Base-by-base conservation (phyloP, 345 rosid genomes). In the Diplotaxis tenuifolia region DNA sequence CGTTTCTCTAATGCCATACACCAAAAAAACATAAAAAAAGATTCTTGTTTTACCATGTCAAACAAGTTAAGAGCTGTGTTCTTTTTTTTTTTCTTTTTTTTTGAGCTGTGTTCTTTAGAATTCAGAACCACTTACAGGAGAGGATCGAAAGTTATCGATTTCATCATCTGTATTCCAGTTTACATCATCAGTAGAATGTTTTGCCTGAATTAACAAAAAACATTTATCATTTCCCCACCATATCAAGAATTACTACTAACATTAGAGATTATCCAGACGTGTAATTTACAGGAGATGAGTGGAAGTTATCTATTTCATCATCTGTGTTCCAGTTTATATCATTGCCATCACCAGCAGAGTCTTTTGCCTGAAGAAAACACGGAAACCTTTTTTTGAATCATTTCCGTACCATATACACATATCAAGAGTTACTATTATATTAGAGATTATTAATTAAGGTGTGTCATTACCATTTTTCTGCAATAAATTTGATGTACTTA, bases 401-500 rank as follows among this genome's bases (percentile, higher is more conserved):
- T 22, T 38, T 22, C n/a, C 12, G 6, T 36, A 23, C 15, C 12
- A 15, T 68, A 23, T n/a, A n/a, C n/a, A n/a, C n/a, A n/a, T n/a
- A n/a, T 34, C 20, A 23, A 66, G 9, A 19, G 32, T 12, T 19
- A 1, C 12, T 11, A 32, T 0, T n/a, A 54, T 9, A 14, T 22
- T 16, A 68, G 16, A 68, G 36, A 36, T 52, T 19, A 21, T 7
- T 32, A 6, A 21, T 7, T 32, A 6, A n/a, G n/a, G 32, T 21
- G 63, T 68, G 50, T 22, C 4, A 55, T 36, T 68, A 68, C 72
- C 72, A 68, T 68, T 55, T 68, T 25, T 21, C 19, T 55, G 25
- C 11, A 56, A 42, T 54, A 53, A 53, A 53, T 4, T 7, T 45
- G 3, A 45, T 45, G 19, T 45, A n/a, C 42, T 36, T 29, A 50